A percentile compares a stretch with the other conserved stretches of the same genome.
Conservation (phyloP, 768 basidiomycete species). For the Boletus speciosus region DNA sequence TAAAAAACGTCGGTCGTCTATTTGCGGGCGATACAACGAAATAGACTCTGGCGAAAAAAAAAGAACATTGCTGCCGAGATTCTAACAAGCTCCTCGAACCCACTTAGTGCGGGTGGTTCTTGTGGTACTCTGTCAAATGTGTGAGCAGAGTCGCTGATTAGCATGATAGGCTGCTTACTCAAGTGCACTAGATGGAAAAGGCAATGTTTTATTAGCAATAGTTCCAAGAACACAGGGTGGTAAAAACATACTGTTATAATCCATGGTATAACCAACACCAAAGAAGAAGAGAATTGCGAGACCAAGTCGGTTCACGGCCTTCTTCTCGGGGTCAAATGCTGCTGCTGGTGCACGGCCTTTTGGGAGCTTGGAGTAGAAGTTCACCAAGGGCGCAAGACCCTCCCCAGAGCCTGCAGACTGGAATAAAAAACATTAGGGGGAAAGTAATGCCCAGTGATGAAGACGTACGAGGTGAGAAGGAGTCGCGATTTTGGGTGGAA, state of each 20-base stretch:
- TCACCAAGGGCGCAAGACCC: conserved; percentile 79
- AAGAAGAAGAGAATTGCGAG: conserved; percentile 62
- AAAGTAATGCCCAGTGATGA: neutral
- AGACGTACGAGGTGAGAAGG: conserved; percentile 73
- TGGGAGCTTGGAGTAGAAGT: conserved; percentile 96
- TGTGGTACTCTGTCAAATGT: conserved; percentile 69
- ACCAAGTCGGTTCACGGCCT: conserved; percentile 56
- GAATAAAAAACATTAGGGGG: conserved; percentile 5
- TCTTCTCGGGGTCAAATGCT: conserved; percentile 73
- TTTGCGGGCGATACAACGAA: conserved; percentile 23
- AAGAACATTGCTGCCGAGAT: neutral
- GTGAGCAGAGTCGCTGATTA: conserved; percentile 21
- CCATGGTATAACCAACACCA: conserved; percentile 69
- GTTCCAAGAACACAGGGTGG: neutral
- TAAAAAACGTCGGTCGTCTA: conserved; percentile 22
- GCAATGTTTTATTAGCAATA: conserved; percentile 8
- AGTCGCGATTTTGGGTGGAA: conserved; percentile 95
- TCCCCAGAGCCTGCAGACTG: conserved; percentile 81
- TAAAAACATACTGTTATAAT: conserved; percentile 77
- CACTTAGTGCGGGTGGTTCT: conserved; percentile 79
- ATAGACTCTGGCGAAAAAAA: conserved; percentile 6
- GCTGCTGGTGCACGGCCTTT: conserved; percentile 74
- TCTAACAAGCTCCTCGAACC: neutral
- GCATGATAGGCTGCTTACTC: conserved; percentile 49
- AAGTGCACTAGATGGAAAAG: conserved; percentile 60